Evolutionary conservation across 2,329 filamentous ascomycete genomes (phyloP).

Genomic region (Claviceps lovelessii): DNA sequence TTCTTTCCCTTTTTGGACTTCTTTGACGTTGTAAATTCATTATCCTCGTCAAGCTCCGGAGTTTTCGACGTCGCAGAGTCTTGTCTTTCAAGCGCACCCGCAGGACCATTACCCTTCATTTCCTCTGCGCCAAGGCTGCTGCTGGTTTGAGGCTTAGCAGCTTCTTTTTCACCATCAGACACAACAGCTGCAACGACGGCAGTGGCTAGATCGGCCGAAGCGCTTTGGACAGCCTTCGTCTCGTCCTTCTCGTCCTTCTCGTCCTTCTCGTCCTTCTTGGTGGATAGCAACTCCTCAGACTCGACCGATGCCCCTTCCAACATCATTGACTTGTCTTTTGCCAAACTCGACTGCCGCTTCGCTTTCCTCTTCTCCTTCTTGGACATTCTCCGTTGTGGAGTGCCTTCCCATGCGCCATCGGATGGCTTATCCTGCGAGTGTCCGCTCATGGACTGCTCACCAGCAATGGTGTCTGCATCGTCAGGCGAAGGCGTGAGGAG

Average conservation of each 20-base stretch:
- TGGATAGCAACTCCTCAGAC: constrained; percentile 4
- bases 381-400: constrained; percentile 9
- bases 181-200: no score
- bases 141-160: neutral
- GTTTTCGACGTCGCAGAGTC: neutral
- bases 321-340: neutral
- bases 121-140: neutral
- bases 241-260: constrained; percentile 22
- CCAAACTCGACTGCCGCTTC: neutral
- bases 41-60: constrained; percentile 9
- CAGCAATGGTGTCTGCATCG: neutral
- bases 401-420: neutral
- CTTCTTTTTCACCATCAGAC: neutral
- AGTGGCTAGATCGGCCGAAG: constrained; percentile 6
- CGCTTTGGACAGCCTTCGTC: constrained; percentile 22
- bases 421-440: neutral
- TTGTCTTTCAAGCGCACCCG: neutral
- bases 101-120: neutral
- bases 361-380: constrained; percentile 17
- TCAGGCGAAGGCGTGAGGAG: neutral
- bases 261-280: constrained; percentile 19
- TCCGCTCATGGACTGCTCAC: neutral
- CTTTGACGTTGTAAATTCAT: constrained; percentile 23
- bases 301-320: constrained; percentile 3
- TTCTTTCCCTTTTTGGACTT: constrained; percentile 27